Evolutionary conservation across 768 basidiomycete genomes (phyloP).

Genomic region (Butyriboletus loyo): DNA sequence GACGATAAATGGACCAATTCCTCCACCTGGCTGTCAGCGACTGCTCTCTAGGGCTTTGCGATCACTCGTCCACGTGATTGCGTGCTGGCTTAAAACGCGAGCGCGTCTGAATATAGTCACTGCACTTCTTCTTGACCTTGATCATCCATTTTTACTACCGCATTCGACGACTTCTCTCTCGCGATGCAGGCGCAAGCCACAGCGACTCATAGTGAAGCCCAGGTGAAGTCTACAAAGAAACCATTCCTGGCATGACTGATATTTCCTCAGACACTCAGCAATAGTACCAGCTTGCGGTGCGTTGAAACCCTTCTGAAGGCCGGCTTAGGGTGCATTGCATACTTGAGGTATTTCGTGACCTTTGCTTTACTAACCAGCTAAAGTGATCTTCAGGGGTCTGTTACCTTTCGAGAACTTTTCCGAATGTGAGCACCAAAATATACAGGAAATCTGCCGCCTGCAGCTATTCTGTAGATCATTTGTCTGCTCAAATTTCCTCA

Average conservation of each 20-base stretch:
- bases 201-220: slow-evolving; percentile 17
- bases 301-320: slow-evolving; percentile 72
- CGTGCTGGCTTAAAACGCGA: slow-evolving; percentile 10
- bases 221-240: slow-evolving; percentile 14
- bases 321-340: slow-evolving; percentile 74
- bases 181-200: slow-evolving; percentile 28
- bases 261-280: slow-evolving; percentile 43
- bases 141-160: background rate
- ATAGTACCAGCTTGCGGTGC: slow-evolving; percentile 61
- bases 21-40: background rate
- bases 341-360: slow-evolving; percentile 50
- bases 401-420: slow-evolving; percentile 79
- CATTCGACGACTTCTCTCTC: background rate
- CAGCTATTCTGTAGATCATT: slow-evolving; percentile 16
- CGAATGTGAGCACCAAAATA: slow-evolving; percentile 42
- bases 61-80: slow-evolving; percentile 21
- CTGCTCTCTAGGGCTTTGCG: background rate
- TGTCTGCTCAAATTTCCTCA: slow-evolving; percentile 32
- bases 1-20: background rate
- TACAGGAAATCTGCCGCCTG: background rate
- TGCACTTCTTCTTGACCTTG: background rate
- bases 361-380: background rate
- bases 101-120: slow-evolving; percentile 6
- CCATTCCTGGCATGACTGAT: slow-evolving; percentile 4
- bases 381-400: slow-evolving; percentile 50